Evolutionary conservation across 2,329 filamentous ascomycete genomes (phyloP), one percentile per base, ranked within the genome.

Genomic region (Ustilaginoidea virens): DNA sequence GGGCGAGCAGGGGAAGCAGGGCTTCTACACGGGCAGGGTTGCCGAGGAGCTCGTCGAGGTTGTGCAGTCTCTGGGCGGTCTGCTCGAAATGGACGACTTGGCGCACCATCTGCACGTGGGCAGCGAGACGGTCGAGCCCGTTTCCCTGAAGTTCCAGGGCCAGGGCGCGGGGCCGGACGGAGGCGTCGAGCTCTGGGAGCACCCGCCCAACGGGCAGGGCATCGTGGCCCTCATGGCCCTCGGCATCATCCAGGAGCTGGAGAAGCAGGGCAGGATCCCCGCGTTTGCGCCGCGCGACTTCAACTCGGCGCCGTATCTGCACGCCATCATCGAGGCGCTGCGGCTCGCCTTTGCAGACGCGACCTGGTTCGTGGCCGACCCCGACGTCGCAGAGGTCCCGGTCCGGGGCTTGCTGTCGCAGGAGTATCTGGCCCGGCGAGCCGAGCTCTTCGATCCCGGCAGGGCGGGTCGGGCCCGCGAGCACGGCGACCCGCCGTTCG

Each of bases 161-260:
- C 78, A 83, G 42, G 59, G 58, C 3, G 49, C 58, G 1, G 36
- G 36, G 2, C 36, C 39, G 5, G 38, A 52, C 7, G 52, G 60
- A 9, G 73, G 74, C 7, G 66, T 94, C 23, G 75, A 92, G 46
- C 60, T 98, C 1, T 96, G 87, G 87, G 90, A 98, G 47, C 87
- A 96, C 48, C 86, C 87, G 20, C 90, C 90, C 7, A 96, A 96
- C 44, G 86, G 90, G 0, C 90, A 96, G 54, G 90, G 90, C 2
- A 86, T 96, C 38, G 81, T 96, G 2, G 90, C 90, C 0, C 60
- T 96, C 18, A 93, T 96, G 77, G 81, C 90, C 0, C 62, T 98
- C 1, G 90, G 90, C 2, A 92, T 96, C 39, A 61, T 98, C 27
- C 76, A 94, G 49, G 74, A 86, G 47, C 66, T 96, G 2, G 82